A percentile compares a stretch with the other conserved stretches of the same genome.
Conservation (phyloP, 176 grass and related monocot species). For the Thinopyrum elongatum region DNA sequence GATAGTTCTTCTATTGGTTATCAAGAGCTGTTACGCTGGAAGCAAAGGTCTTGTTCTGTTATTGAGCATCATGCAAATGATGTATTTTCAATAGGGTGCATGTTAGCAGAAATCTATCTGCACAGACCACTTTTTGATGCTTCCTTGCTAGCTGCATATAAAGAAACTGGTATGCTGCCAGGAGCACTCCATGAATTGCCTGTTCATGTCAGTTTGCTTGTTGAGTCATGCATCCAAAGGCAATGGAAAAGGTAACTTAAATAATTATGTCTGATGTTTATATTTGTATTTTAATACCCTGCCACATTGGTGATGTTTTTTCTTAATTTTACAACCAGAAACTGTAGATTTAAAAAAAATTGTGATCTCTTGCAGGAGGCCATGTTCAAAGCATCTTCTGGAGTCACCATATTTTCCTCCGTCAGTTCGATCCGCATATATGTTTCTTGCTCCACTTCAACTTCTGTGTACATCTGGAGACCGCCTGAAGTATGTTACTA, state of each 20-base stretch:
- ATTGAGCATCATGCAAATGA: constrained; percentile 57
- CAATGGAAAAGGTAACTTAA: constrained; percentile 80
- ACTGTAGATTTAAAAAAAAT: too few relatives aligned
- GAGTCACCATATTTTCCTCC: constrained; percentile 87
- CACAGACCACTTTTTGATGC: constrained; percentile 81
- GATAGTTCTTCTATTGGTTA: constrained; percentile 55
- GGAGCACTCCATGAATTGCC: constrained; percentile 66
- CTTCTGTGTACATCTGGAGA: constrained; percentile 52
- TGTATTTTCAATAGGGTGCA: constrained; percentile 88
- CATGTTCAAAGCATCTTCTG: constrained; percentile 74
- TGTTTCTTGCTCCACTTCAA: constrained; percentile 94
- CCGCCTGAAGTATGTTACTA: constrained; percentile 79
- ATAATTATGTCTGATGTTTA: constrained; percentile 14
- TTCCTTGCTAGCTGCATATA: constrained; percentile 76
- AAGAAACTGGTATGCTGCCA: constrained; percentile 67
- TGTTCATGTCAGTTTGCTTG: constrained; percentile 73
- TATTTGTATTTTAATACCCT: constrained; percentile 14
- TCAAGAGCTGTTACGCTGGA: constrained; percentile 80
- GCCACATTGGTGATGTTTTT: neutral
- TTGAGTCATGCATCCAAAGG: constrained; percentile 81
- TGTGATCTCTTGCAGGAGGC: constrained; percentile 63
- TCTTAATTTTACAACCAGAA: constrained; percentile 21
- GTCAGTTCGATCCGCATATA: constrained; percentile 67
- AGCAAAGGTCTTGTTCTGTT: constrained; percentile 48
- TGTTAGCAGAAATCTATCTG: constrained; percentile 84